These are phyloP conservation scores for Populus tomentosa DNA, from an alignment of 441 rosid genomes.

Conservation along the genomic window DNA sequence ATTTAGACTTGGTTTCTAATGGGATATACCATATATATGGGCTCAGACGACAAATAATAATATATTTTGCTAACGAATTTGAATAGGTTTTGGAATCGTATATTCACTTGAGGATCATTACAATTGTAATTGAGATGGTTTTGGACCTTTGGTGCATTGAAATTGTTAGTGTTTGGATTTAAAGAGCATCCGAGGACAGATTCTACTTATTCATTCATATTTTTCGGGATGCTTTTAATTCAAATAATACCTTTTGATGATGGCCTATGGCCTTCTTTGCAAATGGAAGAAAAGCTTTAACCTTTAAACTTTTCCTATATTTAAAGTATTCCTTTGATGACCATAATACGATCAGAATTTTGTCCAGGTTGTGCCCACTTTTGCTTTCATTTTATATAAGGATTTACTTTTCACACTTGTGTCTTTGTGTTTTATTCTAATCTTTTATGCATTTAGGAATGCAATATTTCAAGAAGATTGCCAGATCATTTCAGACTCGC, in stretches of 20 bases:
- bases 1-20: neutral
- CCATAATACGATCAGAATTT: neutral
- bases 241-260: neutral
- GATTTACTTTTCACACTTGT: neutral
- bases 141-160: neutral
- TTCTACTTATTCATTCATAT: neutral
- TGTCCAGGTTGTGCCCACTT: neutral
- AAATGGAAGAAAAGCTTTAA: neutral
- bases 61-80: neutral
- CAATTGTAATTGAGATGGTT: neutral
- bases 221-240: neutral
- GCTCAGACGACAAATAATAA: neutral
- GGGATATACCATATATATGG: neutral
- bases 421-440: neutral
- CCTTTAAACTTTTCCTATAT: neutral
- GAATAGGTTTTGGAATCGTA: neutral
- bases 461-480: slow-evolving; percentile 96
- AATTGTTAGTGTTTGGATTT: neutral
- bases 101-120: neutral
- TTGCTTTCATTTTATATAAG: neutral
- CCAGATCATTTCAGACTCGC: slow-evolving; percentile 52
- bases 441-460: slow-evolving; percentile 38
- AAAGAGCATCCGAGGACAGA: neutral
- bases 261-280: neutral
- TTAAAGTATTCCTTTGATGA: neutral